phyloP scores from a whole-genome alignment of 75 land plant genomes.

The Cupressus sempervirens region DNA sequence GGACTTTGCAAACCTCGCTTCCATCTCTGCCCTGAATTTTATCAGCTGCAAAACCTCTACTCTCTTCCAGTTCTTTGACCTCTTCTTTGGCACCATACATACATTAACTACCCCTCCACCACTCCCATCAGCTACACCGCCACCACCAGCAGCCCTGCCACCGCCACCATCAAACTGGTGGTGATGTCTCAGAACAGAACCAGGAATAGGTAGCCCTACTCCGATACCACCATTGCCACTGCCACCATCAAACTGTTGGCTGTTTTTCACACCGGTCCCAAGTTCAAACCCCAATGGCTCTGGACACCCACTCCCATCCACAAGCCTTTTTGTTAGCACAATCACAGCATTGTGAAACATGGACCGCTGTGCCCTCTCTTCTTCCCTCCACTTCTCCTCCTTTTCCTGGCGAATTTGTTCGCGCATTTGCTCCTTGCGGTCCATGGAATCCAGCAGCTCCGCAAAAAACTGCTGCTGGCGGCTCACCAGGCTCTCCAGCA shows the following conservation, averaged over 20 bases:
- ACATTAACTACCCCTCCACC: conserved; percentile 3
- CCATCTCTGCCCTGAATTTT: conserved; percentile 39
- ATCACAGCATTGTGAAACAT: conserved; percentile 25
- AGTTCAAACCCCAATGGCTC: conserved; percentile 6
- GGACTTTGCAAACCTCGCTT: conserved; percentile 31
- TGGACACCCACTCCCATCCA: conserved; percentile 9
- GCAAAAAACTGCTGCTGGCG: conserved; percentile 23
- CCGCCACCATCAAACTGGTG: conserved; percentile 23
- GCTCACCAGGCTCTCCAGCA: conserved; percentile 17
- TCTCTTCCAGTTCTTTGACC: conserved; percentile 52
- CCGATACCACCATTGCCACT: conserved; percentile 32
- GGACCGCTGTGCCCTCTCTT: conserved; percentile 22
- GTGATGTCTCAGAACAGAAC: conserved; percentile 32
- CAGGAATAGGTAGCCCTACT: conserved; percentile 23
- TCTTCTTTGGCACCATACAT: conserved; percentile 27
- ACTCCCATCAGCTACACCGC: not conserved
- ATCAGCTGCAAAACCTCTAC: conserved; percentile 45
- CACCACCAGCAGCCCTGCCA: not conserved
- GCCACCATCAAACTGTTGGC: conserved; percentile 17
- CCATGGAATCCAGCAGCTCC: conserved; percentile 23
- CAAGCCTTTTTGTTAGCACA: conserved; percentile 17
- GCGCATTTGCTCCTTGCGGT: conserved; percentile 23
- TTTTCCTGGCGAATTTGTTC: conserved; percentile 30
- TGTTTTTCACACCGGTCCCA: not conserved
- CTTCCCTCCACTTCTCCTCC: conserved; percentile 33